These are phyloP conservation scores for Syncephalis fuscata DNA, from an alignment of 371 early-diverging fungal genomes.

Conservation along the genomic window DNA sequence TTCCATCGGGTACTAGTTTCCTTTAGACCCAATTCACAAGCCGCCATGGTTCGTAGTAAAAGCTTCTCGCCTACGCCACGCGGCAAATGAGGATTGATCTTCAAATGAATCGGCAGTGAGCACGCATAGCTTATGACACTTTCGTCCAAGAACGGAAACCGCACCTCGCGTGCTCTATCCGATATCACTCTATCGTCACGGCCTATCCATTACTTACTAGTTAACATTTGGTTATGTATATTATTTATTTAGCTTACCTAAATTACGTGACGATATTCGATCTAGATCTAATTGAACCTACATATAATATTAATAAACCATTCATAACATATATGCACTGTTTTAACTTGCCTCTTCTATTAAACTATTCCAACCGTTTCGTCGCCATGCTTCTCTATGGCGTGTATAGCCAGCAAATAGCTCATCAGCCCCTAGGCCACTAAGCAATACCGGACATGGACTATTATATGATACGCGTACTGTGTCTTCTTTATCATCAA, in stretches of 20 bases:
- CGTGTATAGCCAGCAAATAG: constrained; percentile 86
- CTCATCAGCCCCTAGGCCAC: constrained; percentile 95
- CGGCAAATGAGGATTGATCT: constrained; percentile 61
- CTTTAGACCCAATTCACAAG: constrained; percentile 30
- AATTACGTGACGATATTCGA: constrained; percentile 69
- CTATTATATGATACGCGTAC: constrained; percentile 9
- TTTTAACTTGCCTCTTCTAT: constrained; percentile 30
- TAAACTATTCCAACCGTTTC: constrained; percentile 42
- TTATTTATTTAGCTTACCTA: constrained; percentile 21
- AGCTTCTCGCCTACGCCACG: constrained; percentile 85
- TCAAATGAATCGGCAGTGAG: constrained; percentile 50
- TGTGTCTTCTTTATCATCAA: too few relatives aligned
- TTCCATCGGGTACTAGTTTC: constrained; percentile 50
- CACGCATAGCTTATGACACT: constrained; percentile 49
- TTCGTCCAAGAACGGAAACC: constrained; percentile 78
- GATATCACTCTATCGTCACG: constrained; percentile 89
- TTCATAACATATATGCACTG: neutral
- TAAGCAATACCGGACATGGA: constrained; percentile 59
- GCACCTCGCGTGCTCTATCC: constrained; percentile 73
- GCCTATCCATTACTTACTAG: constrained; percentile 19
- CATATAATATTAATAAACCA: neutral
- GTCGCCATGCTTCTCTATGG: constrained; percentile 57
- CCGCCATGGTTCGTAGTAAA: constrained; percentile 46
- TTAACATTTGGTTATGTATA: neutral
- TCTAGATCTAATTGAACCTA: constrained; percentile 71